Conservation (phyloP, 179 eudicot genomes). For the Silene noctiflora region DNA sequence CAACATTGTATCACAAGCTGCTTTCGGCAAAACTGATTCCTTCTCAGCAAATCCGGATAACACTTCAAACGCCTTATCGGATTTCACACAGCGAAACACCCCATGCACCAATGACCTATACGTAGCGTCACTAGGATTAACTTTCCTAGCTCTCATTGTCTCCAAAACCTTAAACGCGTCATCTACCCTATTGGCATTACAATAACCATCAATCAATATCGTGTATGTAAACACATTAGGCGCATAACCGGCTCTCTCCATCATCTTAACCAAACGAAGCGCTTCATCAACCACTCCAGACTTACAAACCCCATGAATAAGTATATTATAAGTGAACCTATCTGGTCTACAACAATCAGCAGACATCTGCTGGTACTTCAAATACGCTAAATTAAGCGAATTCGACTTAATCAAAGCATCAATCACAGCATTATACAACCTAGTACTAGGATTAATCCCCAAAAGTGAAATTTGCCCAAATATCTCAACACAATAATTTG, state of each 20-base stretch:
- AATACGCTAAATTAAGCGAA: slow-evolving; percentile 85
- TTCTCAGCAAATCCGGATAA: slow-evolving; percentile 55
- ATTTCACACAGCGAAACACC: slow-evolving; percentile 53
- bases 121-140: slow-evolving; percentile 81
- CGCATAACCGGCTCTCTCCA: slow-evolving; percentile 55
- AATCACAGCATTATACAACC: slow-evolving; percentile 94
- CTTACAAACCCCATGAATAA: slow-evolving; percentile 94
- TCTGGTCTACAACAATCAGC: slow-evolving; percentile 75
- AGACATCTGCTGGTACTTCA: slow-evolving; percentile 90
- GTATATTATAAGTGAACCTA: slow-evolving; percentile 84
- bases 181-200: slow-evolving; percentile 67
- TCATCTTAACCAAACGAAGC: slow-evolving; percentile 74
- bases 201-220: slow-evolving; percentile 77
- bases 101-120: slow-evolving; percentile 88
- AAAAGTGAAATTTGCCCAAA: slow-evolving; percentile 80
- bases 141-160: slow-evolving; percentile 59
- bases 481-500: slow-evolving; percentile 72
- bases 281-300: slow-evolving; percentile 89
- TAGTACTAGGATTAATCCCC: slow-evolving; percentile 65
- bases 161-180: slow-evolving; percentile 68
- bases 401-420: slow-evolving; percentile 84
- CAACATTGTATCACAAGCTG: slow-evolving; percentile 57
- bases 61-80: slow-evolving; percentile 52
- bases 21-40: slow-evolving; percentile 50
- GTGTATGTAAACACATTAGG: slow-evolving; percentile 90